Evolutionary conservation across 768 basidiomycete genomes (phyloP), one percentile per base, ranked within the genome.

Genomic region (Favolaschia claudopus): DNA sequence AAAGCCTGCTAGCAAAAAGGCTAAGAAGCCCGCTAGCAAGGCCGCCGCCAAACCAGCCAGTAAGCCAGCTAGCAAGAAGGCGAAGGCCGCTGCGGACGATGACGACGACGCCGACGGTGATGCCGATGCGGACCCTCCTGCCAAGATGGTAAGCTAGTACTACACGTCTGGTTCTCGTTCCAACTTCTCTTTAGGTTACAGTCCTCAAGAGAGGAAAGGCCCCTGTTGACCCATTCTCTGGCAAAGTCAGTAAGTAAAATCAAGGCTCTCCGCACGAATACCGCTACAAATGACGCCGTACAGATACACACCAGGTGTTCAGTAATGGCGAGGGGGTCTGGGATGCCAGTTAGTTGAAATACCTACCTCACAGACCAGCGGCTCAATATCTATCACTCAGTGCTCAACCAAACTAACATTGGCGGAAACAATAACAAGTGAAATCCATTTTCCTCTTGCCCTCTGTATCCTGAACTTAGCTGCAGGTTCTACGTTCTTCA

Each of bases 391-490:
- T 49, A 31, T 14, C 20, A 17, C 17, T 14, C 12, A 64, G 58
- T 85, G 82, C 77, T 86, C 52, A 87, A 86, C 68, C 85, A 86
- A 66, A 86, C 85, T 1, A 78, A 85, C 60, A 76, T 86, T 45
- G 79, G 77, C 38, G 76, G 74, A 33, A 69, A 71, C 28, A 70
- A 72, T 50, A 86, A 86, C 67, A 86, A 87, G 84, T 85, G 42
- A 40, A 71, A 55, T 27, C 25, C n/a, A 47, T 25, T 24, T 20
- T 24, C 15, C 39, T n/a, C 10, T 32, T 25, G 28, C 25, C 22
- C 49, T 12, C 13, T 46, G 14, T 31, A 25, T n/a, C 27, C 40
- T 47, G 20, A 34, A 19, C 28, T 15, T 12, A 33, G 20, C 43
- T 20, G 27, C 38, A 86, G 83, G 63, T 87, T 85, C 69, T 87